Conservation (phyloP, 2,329 filamentous ascomycete species). For the Sporothrix brasiliensis region DNA sequence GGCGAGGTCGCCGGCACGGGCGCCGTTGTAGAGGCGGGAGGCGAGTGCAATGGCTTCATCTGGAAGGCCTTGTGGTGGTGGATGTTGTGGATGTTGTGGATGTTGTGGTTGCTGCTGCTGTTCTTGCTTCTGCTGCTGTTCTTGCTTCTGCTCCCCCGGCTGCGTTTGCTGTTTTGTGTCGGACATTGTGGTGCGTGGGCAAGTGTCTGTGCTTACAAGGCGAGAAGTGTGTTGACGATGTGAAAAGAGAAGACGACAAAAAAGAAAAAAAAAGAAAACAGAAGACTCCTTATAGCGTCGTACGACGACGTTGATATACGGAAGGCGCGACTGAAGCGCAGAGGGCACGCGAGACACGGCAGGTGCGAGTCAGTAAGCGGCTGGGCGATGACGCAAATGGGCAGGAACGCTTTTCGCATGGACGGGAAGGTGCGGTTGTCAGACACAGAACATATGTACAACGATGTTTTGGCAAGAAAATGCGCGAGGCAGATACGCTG, state of each 20-base stretch:
- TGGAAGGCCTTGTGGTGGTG: not conserved
- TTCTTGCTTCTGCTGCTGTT: not conserved
- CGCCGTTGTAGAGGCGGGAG: conserved; percentile 66
- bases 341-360: not conserved
- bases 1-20: conserved; percentile 60
- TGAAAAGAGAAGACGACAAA: not conserved
- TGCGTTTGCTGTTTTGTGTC: not conserved
- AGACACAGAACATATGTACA: not conserved
- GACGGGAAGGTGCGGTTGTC: conserved; percentile 13
- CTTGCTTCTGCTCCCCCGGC: not conserved
- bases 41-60: conserved; percentile 59
- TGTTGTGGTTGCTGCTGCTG: not conserved
- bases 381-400: conserved; percentile 21
- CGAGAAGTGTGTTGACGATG: not conserved
- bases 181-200: not conserved
- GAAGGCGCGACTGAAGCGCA: not conserved
- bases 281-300: no score
- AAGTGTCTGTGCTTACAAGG: not conserved
- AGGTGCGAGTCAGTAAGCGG: conserved; percentile 16
- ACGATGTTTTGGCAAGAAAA: not conserved
- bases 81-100: no score
- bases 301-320: no score
- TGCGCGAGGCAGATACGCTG: not conserved
- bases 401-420: conserved; percentile 3
- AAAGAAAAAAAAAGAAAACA: not conserved